Conservation (phyloP, 352 stramenopile genomes). For the Globisporangium nunn region DNA sequence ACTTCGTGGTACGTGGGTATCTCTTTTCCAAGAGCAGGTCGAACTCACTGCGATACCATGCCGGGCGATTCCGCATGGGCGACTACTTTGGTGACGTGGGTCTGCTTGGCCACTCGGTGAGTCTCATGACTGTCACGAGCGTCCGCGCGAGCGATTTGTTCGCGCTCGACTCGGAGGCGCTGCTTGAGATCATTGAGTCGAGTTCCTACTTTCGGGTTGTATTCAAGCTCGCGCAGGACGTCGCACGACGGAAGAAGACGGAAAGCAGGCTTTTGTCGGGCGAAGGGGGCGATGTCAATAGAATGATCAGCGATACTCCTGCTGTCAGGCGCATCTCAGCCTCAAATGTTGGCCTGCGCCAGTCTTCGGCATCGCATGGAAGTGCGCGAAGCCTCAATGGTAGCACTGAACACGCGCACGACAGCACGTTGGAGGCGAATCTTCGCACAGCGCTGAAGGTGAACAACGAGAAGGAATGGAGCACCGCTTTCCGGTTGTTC, state of each 20-base stretch:
- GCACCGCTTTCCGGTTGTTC: conserved; percentile 36
- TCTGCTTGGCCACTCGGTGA: conserved; percentile 46
- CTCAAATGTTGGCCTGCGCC: not conserved
- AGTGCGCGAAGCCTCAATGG: not conserved
- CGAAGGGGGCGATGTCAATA: not conserved
- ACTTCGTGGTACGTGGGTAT: conserved; percentile 60
- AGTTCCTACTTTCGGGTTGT: conserved; percentile 39
- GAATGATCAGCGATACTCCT: not conserved
- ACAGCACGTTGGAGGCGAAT: conserved; percentile 5
- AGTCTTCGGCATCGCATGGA: not conserved
- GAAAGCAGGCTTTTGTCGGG: conserved; percentile 15
- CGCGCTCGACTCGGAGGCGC: conserved; percentile 35
- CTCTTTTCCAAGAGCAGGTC: conserved; percentile 42
- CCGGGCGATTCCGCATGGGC: conserved; percentile 30
- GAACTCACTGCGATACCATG: conserved; percentile 42
- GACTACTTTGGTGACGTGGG: conserved; percentile 55
- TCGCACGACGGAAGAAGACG: conserved; percentile 26
- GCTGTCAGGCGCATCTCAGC: conserved; percentile 3
- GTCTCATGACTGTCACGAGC: conserved; percentile 39
- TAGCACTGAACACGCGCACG: not conserved
- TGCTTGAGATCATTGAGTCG: conserved; percentile 31
- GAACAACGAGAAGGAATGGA: conserved; percentile 23
- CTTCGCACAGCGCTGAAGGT: conserved; percentile 13
- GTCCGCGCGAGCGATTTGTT: conserved; percentile 60
- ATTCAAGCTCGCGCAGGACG: conserved; percentile 32